Conservation (phyloP, 495 filamentous ascomycete genomes). For the Lepraria neglecta region DNA sequence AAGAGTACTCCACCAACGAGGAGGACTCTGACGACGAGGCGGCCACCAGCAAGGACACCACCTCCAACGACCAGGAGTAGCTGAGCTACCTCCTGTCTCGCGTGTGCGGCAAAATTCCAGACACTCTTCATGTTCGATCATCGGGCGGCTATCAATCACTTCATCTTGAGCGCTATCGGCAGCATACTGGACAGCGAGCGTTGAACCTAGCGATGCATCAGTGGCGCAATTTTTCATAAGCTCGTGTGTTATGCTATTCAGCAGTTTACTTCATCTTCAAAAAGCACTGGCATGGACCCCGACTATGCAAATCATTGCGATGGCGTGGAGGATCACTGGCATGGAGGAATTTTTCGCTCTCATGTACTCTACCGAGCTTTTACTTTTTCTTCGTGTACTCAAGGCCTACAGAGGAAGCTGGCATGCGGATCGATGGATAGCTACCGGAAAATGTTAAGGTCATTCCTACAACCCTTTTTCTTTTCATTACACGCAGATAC, state of each 20-base stretch:
- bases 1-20: not conserved
- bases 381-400: not conserved
- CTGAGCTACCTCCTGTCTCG: not conserved
- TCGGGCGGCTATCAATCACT: slow-evolving; percentile 8
- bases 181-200: slow-evolving; percentile 6
- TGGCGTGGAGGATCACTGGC: not conserved
- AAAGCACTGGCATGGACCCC: slow-evolving; percentile 4
- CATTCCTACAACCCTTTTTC: not conserved
- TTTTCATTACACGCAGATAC: not conserved
- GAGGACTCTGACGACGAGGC: not conserved
- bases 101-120: not conserved
- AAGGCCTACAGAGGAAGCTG: not conserved
- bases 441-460: not conserved
- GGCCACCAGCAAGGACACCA: not conserved
- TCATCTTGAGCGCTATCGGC: slow-evolving; percentile 10
- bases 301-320: not conserved
- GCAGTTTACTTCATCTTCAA: not conserved
- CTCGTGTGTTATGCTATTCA: not conserved
- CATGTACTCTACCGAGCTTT: slow-evolving; percentile 2
- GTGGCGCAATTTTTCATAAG: slow-evolving; percentile 6
- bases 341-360: slow-evolving; percentile 7
- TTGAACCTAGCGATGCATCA: slow-evolving; percentile 12
- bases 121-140: slow-evolving; percentile 6
- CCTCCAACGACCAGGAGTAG: not conserved
- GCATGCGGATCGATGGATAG: not conserved